These are phyloP conservation scores for Geotrichum histeridarum DNA, from an alignment of 1,139 yeast species.

Conservation along the genomic window DNA sequence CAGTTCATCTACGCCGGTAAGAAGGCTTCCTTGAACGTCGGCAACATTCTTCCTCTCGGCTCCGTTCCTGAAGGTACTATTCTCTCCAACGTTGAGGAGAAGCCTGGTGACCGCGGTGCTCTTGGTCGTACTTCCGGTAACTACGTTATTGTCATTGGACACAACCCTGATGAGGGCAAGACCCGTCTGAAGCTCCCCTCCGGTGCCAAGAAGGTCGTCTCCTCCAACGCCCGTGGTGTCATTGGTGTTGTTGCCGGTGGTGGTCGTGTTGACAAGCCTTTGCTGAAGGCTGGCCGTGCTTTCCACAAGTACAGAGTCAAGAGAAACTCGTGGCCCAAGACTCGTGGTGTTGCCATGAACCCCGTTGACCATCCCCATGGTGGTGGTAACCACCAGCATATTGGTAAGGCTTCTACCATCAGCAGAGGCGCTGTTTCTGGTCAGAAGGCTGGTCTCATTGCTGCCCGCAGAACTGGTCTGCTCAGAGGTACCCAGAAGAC, in stretches of 20 bases:
- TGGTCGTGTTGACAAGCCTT: slow-evolving; percentile 99
- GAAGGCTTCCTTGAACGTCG: slow-evolving; percentile 95
- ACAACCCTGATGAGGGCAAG: slow-evolving; percentile 98
- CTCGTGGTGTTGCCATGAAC: slow-evolving; percentile 99
- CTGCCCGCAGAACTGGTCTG: slow-evolving; percentile 99
- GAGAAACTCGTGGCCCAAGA: slow-evolving; percentile 99
- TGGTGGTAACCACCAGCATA: slow-evolving; percentile 99
- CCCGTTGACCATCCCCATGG: slow-evolving; percentile 99
- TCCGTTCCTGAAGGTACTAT: slow-evolving; percentile 99
- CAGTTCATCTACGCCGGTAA: slow-evolving; percentile 98
- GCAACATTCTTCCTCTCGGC: slow-evolving; percentile 96
- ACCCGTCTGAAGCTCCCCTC: slow-evolving; percentile 99
- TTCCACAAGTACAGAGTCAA: slow-evolving; percentile 98
- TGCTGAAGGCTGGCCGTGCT: slow-evolving; percentile 99
- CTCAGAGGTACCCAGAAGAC: slow-evolving; percentile 99
- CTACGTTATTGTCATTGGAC: slow-evolving; percentile 98
- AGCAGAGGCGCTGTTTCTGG: slow-evolving; percentile 99
- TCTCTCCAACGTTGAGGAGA: slow-evolving; percentile 97
- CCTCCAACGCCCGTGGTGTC: slow-evolving; percentile 98
- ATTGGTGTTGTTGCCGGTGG: slow-evolving; percentile 99
- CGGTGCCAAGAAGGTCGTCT: slow-evolving; percentile 95
- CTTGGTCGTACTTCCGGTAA: slow-evolving; percentile 98
- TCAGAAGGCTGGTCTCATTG: slow-evolving; percentile 99
- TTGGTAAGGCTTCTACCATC: slow-evolving; percentile 99
- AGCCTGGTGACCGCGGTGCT: slow-evolving; percentile 99